Percentiles rank a stretch among this genome's conserved stretches.
Conservation (phyloP, 345 rosid species). For the Geranium rotundifolium region DNA sequence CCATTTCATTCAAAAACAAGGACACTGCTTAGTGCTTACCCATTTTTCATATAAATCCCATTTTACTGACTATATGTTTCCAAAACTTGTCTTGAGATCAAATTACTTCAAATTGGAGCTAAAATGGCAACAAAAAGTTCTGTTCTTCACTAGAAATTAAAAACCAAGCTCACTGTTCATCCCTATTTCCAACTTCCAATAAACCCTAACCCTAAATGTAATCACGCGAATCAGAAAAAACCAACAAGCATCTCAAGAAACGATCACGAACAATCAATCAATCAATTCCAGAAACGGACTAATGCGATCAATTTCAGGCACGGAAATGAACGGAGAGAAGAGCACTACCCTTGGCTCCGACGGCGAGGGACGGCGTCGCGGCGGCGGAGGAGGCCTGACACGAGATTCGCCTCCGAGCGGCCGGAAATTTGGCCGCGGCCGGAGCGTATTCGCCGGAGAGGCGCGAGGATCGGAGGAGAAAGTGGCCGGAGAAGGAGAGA, state of each 20-base stretch:
- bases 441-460: slow-evolving; percentile 11
- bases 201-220: neutral
- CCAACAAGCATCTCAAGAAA: too few relatives aligned
- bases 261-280: neutral
- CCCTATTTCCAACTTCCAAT: neutral
- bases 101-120: neutral
- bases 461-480: slow-evolving; percentile 2
- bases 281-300: neutral
- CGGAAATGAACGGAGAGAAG: neutral
- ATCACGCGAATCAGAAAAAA: neutral
- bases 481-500: slow-evolving; percentile 25
- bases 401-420: slow-evolving; percentile 28
- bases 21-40: too few relatives aligned
- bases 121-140: too few relatives aligned
- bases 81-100: neutral
- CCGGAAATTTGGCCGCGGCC: slow-evolving; percentile 13
- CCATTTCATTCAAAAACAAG: too few relatives aligned
- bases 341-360: slow-evolving; percentile 32
- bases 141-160: too few relatives aligned
- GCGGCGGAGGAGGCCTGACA: slow-evolving; percentile 55
- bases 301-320: neutral
- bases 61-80: too few relatives aligned
- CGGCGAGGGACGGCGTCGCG: slow-evolving; percentile 28
- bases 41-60: too few relatives aligned
- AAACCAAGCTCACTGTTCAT: neutral